Percentiles rank a stretch among this genome's conserved stretches.
Conservation (phyloP, 2,329 filamentous ascomycete species). For the Epichloe elymi region DNA sequence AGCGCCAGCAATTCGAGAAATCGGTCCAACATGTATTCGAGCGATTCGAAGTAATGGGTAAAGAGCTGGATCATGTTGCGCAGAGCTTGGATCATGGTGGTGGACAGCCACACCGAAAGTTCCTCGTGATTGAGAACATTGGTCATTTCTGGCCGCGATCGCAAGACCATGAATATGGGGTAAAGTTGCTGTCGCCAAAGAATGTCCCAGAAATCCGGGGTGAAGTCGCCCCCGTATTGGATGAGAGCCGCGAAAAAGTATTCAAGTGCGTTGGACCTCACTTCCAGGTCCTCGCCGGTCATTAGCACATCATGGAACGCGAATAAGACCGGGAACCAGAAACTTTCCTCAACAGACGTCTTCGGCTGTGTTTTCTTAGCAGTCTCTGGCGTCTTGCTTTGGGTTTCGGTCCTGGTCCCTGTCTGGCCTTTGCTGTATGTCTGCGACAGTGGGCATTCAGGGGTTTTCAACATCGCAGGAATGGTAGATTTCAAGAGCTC, state of each 20-base stretch:
- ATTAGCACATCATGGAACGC: constrained; percentile 98
- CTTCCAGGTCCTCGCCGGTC: constrained; percentile 96
- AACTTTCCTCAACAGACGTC: constrained; percentile 90
- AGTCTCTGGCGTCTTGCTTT: constrained; percentile 29
- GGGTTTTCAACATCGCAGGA: constrained; percentile 86
- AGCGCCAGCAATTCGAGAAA: constrained; percentile 88
- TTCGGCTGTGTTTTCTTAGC: constrained; percentile 48
- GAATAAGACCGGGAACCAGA: constrained; percentile 96
- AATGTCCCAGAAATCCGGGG: constrained; percentile 94
- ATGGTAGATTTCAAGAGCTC: constrained; percentile 90
- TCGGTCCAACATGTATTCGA: constrained; percentile 97
- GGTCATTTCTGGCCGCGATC: constrained; percentile 90
- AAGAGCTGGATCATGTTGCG: constrained; percentile 98
- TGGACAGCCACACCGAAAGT: constrained; percentile 94
- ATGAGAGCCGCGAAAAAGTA: constrained; percentile 95
- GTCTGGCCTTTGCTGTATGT: constrained; percentile 27
- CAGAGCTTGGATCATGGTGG: constrained; percentile 96
- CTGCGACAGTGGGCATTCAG: constrained; percentile 81
- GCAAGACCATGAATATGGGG: constrained; percentile 95
- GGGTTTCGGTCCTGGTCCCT: constrained; percentile 27
- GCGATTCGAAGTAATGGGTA: constrained; percentile 91
- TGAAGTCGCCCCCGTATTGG: constrained; percentile 87
- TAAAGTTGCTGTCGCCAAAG: constrained; percentile 94
- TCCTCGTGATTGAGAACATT: constrained; percentile 95
- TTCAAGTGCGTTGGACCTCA: constrained; percentile 77